These are phyloP conservation scores for Alternaria arborescens DNA, from an alignment of 2,329 filamentous ascomycete species.

Conservation along the genomic window DNA sequence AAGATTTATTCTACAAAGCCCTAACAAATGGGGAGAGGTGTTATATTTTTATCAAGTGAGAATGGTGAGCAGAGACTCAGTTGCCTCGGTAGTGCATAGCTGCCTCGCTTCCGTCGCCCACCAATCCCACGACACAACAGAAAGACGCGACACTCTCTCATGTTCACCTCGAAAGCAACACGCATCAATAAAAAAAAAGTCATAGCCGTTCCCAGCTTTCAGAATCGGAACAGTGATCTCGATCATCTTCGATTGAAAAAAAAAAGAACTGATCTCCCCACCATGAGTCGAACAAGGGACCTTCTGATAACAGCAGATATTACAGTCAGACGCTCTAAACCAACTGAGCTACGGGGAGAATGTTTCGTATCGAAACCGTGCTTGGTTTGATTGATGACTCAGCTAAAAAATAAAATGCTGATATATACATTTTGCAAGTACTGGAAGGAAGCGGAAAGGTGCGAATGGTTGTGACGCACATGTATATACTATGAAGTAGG, in stretches of 20 bases:
- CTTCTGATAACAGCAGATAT: constrained; percentile 47
- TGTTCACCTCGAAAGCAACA: background rate
- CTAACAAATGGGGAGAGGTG: background rate
- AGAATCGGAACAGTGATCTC: constrained; percentile 10
- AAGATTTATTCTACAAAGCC: background rate
- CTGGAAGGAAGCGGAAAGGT: too few species aligned
- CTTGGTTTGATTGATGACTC: constrained; percentile 23
- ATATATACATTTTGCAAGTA: too few species aligned
- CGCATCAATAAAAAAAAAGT: background rate
- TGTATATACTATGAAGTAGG: too few species aligned
- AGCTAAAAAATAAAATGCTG: background rate
- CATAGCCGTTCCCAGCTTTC: constrained; percentile 38
- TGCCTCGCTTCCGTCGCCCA: background rate
- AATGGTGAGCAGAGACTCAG: background rate
- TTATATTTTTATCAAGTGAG: fast-evolving
- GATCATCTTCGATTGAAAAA: too few species aligned
- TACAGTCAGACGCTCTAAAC: constrained; percentile 43
- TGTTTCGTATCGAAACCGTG: constrained; percentile 7
- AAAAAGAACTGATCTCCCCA: background rate
- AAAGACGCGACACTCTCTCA: background rate
- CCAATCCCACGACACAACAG: background rate
- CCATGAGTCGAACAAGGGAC: constrained; percentile 37
- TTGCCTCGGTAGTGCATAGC: background rate
- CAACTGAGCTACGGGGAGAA: background rate
- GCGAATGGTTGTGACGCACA: too few species aligned